phyloP scores from a whole-genome alignment of 2,329 filamentous ascomycete genomes.

The Pleurostoma richardsiae region DNA sequence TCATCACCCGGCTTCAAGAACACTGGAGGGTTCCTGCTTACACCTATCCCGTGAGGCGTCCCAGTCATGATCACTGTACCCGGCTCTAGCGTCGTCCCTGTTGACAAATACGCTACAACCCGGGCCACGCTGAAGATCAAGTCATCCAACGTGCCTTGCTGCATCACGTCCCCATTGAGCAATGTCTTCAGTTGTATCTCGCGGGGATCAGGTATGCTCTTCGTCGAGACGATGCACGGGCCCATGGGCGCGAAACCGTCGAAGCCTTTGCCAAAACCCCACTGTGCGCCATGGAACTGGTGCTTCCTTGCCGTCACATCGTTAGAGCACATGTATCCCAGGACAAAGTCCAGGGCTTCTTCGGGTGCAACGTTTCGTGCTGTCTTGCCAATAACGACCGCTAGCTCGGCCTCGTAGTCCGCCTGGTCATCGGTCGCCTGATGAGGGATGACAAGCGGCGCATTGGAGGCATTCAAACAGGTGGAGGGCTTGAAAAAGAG shows the following conservation, averaged over 20 bases:
- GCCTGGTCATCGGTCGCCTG: constrained; percentile 26
- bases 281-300: constrained; percentile 32
- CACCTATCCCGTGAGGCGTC: constrained; percentile 35
- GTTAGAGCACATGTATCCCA: constrained; percentile 32
- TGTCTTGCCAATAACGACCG: constrained; percentile 26
- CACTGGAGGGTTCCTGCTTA: constrained; percentile 31
- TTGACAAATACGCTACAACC: constrained; percentile 26
- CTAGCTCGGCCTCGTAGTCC: constrained; percentile 35
- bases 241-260: constrained; percentile 30
- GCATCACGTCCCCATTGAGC: constrained; percentile 28
- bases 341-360: constrained; percentile 30
- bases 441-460: constrained; percentile 21
- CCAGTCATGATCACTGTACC: constrained; percentile 34
- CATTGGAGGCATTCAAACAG: constrained; percentile 23
- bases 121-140: constrained; percentile 31
- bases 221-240: constrained; percentile 24
- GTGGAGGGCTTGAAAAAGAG: constrained; percentile 33
- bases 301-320: constrained; percentile 29
- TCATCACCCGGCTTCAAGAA: constrained; percentile 28
- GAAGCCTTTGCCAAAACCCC: constrained; percentile 23
- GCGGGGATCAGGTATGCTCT: constrained; percentile 22
- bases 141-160: constrained; percentile 23
- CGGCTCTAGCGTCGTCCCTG: constrained; percentile 29
- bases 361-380: constrained; percentile 28
- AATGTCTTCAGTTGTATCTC: constrained; percentile 22